Evolutionary conservation across 208 protist species (phyloP).

Genomic region (Kentomonas sorsogonicus): DNA sequence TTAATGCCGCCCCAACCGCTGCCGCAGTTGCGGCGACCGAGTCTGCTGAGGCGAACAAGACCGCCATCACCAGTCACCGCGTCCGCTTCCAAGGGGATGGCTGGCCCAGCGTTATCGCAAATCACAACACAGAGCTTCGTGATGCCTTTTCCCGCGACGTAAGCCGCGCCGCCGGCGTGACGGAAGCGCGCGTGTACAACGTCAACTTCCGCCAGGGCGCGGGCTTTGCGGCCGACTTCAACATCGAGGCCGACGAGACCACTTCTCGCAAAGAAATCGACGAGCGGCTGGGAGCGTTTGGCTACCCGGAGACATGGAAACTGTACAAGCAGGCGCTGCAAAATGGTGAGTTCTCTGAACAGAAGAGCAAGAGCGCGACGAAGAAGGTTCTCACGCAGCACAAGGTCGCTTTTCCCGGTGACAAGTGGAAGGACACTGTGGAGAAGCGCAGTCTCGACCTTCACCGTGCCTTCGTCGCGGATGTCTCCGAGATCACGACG

Average conservation of each 20-base stretch:
- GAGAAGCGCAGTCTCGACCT: not conserved
- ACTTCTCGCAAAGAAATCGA: slow-evolving; percentile 18
- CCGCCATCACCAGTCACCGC: slow-evolving; percentile 33
- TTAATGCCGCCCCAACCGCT: not conserved
- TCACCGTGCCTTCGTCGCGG: slow-evolving; percentile 12
- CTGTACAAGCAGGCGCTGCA: slow-evolving; percentile 24
- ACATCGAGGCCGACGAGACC: slow-evolving; percentile 11
- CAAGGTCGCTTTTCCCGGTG: slow-evolving; percentile 18
- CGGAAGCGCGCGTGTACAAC: slow-evolving; percentile 14
- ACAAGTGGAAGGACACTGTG: slow-evolving; percentile 8
- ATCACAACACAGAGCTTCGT: slow-evolving; percentile 14
- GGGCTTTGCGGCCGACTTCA: slow-evolving; percentile 22
- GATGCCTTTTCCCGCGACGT: slow-evolving; percentile 29
- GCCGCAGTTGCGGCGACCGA: too few species aligned
- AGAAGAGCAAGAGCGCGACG: not conserved
- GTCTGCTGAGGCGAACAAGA: too few species aligned
- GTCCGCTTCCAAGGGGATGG: slow-evolving; percentile 31
- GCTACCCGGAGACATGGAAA: slow-evolving; percentile 33
- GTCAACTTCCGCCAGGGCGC: slow-evolving; percentile 19
- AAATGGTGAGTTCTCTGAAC: too few species aligned
- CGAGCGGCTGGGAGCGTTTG: slow-evolving; percentile 10
- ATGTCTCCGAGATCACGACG: slow-evolving; percentile 8
- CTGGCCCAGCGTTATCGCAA: slow-evolving; percentile 20
- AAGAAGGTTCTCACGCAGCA: slow-evolving; percentile 19
- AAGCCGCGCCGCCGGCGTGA: slow-evolving; percentile 8